phyloP scores from a whole-genome alignment of 805 yeast species.

The Sungouiozyma ichnusensis region DNA sequence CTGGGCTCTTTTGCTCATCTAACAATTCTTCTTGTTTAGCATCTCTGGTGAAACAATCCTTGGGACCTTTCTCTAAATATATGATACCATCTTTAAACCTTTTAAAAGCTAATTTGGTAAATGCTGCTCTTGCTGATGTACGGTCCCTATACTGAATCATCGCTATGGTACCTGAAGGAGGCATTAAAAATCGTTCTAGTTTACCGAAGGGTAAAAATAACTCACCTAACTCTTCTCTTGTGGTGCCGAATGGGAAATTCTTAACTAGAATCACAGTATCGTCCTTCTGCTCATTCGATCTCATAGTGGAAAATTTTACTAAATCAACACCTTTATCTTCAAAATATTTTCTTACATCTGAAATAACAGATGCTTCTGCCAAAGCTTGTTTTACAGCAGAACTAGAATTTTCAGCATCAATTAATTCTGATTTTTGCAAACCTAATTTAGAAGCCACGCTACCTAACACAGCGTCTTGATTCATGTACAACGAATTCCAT shows the following conservation, averaged over 20 bases:
- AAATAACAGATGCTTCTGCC: constrained; percentile 93
- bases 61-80: constrained; percentile 91
- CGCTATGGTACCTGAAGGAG: constrained; percentile 94
- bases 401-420: constrained; percentile 76
- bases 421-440: constrained; percentile 65
- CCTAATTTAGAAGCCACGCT: constrained; percentile 83
- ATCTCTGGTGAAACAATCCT: constrained; percentile 57
- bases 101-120: constrained; percentile 75
- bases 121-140: constrained; percentile 82
- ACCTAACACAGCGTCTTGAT: constrained; percentile 82
- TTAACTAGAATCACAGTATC: constrained; percentile 76
- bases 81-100: constrained; percentile 79
- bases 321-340: constrained; percentile 80
- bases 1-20: constrained; percentile 20
- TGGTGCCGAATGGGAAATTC: constrained; percentile 85
- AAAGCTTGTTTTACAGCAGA: constrained; percentile 95
- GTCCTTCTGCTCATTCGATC: constrained; percentile 45
- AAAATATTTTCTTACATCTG: constrained; percentile 80
- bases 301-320: constrained; percentile 46
- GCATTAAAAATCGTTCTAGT: constrained; percentile 73
- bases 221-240: constrained; percentile 69
- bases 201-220: constrained; percentile 74
- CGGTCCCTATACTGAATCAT: constrained; percentile 79
- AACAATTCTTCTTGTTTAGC: constrained; percentile 35
- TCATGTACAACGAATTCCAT: constrained; percentile 92